These are phyloP conservation scores for Nectriaceae sp. DNA, from an alignment of 2,329 filamentous ascomycete genomes.

Conservation along the genomic window DNA sequence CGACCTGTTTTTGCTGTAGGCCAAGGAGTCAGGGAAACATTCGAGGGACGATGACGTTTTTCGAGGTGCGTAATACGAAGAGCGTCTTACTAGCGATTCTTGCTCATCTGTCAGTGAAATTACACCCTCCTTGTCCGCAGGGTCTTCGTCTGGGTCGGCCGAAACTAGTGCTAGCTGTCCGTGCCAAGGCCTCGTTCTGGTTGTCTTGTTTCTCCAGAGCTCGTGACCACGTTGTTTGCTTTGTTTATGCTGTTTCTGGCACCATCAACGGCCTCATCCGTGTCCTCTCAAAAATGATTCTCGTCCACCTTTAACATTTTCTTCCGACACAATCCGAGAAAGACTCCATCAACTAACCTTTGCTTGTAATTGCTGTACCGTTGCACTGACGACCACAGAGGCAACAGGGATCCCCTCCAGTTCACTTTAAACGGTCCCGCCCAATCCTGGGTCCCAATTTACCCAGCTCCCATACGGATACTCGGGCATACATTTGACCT, in stretches of 20 bases:
- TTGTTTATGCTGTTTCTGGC: not conserved
- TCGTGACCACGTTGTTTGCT: not conserved
- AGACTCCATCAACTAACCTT: not conserved
- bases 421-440: not conserved
- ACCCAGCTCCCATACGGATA: not conserved
- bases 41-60: too few relatives aligned
- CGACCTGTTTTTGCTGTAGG: not conserved
- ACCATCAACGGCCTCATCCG: not conserved
- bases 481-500: not conserved
- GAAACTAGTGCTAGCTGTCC: not conserved
- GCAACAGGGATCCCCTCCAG: not conserved
- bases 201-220: not conserved
- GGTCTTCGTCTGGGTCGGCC: not conserved
- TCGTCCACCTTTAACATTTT: not conserved
- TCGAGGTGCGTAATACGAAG: too few relatives aligned
- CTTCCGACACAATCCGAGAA: not conserved
- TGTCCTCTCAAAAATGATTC: not conserved
- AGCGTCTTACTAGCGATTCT: not conserved
- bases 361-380: not conserved
- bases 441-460: not conserved
- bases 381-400: not conserved
- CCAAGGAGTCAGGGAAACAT: too few relatives aligned
- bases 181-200: not conserved
- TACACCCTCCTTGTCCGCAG: not conserved
- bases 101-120: not conserved